Evolutionary conservation across 352 stramenopile genomes (phyloP), one percentile per base, ranked within the genome.

Genomic region (Globisporangium spiculum): DNA sequence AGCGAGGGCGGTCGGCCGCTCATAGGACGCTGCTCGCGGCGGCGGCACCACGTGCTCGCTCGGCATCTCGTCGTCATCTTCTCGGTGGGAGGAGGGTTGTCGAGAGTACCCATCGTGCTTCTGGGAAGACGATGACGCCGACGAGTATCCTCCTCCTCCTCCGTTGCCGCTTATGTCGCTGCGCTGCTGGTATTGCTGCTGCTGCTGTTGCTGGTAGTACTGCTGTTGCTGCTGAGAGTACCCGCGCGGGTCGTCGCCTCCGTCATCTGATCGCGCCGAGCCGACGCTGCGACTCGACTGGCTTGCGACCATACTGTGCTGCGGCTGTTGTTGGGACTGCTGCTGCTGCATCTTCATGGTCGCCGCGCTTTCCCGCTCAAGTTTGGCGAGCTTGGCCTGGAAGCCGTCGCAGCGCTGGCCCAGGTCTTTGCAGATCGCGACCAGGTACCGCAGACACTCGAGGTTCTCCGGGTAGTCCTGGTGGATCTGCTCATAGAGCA

Each of bases 401-500:
- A 98, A 98, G 8, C 88, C 73, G 61, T 98, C 94, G 64, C 92
- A 98, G 32, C 86, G 86, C 71, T 96, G 87, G 3, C 94, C 92
- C 22, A 98, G 78, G 60, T 98, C 92, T 66, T 98, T 98, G 77
- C 93, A 98, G 66, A 98, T 96, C 38, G 92, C 92, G 7, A 99
- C 91, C 16, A 99, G 77, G 68, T 95, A 94, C 26, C 88, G 77
- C 53, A 94, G 67, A 73, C 92, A 98, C 76, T 98, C 94, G 41
- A 97, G 81, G 69, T 98, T 98, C 57, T 98, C 90, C 3, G 95
- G 96, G 73, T 98, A 97, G 41, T 97, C 86, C 53, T 94, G 71
- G 77, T 98, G 96, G 64, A 99, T 96, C 67, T 97, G 78, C 75
- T 98, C 86, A 78, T 99, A 99, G 2, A 98, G 77, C 34, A 94